These are phyloP conservation scores for Rhodotorula toruloides DNA, from an alignment of 768 basidiomycete species.

Conservation along the genomic window DNA sequence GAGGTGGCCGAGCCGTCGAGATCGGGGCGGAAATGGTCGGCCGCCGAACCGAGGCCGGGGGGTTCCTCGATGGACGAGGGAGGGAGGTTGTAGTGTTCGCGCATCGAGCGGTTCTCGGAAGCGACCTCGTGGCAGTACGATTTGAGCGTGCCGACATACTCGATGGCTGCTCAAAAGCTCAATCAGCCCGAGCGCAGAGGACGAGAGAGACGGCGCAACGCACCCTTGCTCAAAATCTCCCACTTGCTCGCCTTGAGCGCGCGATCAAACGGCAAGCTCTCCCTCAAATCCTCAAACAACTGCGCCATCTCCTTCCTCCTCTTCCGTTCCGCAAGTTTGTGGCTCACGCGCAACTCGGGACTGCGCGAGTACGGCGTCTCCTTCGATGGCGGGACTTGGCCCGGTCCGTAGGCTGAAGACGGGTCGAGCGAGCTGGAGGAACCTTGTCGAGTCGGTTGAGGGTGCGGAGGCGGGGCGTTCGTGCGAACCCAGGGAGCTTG, in stretches of 20 bases:
- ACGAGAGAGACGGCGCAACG: slow-evolving; percentile 36
- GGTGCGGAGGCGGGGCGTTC: not conserved
- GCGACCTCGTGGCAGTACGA: slow-evolving; percentile 18
- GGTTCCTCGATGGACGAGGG: not conserved
- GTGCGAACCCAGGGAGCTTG: not conserved
- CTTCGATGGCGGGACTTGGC: not conserved
- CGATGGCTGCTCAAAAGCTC: slow-evolving; percentile 31
- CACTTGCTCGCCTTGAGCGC: slow-evolving; percentile 93
- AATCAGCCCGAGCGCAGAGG: not conserved
- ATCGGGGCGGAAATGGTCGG: not conserved
- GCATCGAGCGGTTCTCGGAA: slow-evolving; percentile 28
- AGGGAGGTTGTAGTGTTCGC: slow-evolving; percentile 23
- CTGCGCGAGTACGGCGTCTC: slow-evolving; percentile 82
- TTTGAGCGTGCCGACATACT: slow-evolving; percentile 38
- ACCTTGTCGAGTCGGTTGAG: slow-evolving; percentile 2
- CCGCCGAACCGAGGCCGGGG: not conserved
- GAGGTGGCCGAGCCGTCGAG: not conserved
- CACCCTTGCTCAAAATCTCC: slow-evolving; percentile 97
- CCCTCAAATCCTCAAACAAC: slow-evolving; percentile 89
- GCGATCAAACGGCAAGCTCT: slow-evolving; percentile 87
- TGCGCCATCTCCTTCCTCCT: slow-evolving; percentile 99
- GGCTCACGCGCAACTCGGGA: slow-evolving; percentile 87
- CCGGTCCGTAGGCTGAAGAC: slow-evolving; percentile 1
- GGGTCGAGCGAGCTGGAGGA: slow-evolving; percentile 27
- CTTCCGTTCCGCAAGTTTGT: slow-evolving; percentile 96